Conservation (phyloP, 345 rosid genomes). For the Murraya paniculata region DNA sequence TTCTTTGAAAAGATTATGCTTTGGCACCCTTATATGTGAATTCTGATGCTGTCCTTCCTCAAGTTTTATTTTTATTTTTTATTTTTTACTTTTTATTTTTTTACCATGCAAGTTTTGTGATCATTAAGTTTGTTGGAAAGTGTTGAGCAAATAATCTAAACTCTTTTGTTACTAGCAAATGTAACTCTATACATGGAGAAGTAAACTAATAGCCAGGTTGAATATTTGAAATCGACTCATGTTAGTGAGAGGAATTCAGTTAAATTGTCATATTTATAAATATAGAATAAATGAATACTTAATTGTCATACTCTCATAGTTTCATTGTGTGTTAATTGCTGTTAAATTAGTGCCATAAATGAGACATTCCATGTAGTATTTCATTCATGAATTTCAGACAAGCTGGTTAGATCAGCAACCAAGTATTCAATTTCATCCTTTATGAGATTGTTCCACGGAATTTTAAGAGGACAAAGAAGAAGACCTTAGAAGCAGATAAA, state of each 20-base stretch:
- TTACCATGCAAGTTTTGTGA: not conserved
- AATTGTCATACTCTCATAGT: no score
- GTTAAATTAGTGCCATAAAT: not conserved
- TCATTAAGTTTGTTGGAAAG: not conserved
- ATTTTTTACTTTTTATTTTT: not conserved
- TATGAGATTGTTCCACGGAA: not conserved
- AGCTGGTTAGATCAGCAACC: not conserved
- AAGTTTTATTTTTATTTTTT: no score
- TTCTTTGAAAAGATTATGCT: no score
- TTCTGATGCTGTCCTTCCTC: no score
- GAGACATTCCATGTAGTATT: constrained; percentile 9
- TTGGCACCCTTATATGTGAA: no score
- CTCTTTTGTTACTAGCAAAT: no score
- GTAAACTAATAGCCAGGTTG: not conserved
- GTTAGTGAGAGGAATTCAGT: no score
- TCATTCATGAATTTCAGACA: not conserved
- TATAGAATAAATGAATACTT: no score
- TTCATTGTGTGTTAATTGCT: not conserved
- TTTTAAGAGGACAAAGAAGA: not conserved
- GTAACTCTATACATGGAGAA: no score
- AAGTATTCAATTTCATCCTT: constrained; percentile 1
- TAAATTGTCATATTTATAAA: no score
- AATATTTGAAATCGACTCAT: not conserved
- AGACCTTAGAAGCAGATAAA: not conserved
- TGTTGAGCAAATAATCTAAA: no score